Percentiles rank a stretch among this genome's conserved stretches.
phyloP scores from a whole-genome alignment of 305 asterid species.

The Plantago lanceolata region DNA sequence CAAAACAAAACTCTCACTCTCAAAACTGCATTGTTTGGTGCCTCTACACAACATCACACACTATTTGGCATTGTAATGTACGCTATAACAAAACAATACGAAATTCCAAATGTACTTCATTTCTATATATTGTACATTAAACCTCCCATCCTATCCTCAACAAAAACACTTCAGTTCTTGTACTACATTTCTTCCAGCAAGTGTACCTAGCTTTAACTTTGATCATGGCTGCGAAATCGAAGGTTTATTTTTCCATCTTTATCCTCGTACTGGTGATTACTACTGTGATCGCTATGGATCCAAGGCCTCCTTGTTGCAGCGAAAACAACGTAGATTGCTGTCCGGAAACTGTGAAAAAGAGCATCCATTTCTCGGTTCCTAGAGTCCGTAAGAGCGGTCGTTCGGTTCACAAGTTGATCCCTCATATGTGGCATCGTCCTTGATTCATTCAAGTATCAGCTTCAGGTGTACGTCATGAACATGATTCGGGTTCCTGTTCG shows the following conservation, averaged over 20 bases:
- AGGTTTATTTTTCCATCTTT: neutral
- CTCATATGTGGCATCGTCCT: slow-evolving; percentile 7
- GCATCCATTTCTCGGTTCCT: slow-evolving; percentile 1
- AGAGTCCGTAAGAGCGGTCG: neutral
- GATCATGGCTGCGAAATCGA: neutral
- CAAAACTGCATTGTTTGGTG: too few species aligned
- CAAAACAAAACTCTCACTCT: too few species aligned
- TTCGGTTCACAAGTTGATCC: neutral
- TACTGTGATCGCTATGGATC: neutral
- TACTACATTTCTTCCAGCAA: too few species aligned
- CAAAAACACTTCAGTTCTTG: too few species aligned
- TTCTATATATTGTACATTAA: too few species aligned
- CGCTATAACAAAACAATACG: too few species aligned
- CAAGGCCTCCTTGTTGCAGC: neutral
- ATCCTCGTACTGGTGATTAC: neutral
- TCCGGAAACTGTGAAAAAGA: neutral
- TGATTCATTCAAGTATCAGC: neutral
- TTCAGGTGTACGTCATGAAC: neutral
- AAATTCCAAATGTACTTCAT: too few species aligned
- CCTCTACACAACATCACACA: too few species aligned
- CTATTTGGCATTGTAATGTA: too few species aligned
- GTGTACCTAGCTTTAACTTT: too few species aligned
- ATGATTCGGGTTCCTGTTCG: too few species aligned
- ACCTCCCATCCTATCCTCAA: too few species aligned
- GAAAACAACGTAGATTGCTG: neutral